These are phyloP conservation scores for Fusarium sp. DNA, from an alignment of 2,329 filamentous ascomycete genomes.

Conservation along the genomic window DNA sequence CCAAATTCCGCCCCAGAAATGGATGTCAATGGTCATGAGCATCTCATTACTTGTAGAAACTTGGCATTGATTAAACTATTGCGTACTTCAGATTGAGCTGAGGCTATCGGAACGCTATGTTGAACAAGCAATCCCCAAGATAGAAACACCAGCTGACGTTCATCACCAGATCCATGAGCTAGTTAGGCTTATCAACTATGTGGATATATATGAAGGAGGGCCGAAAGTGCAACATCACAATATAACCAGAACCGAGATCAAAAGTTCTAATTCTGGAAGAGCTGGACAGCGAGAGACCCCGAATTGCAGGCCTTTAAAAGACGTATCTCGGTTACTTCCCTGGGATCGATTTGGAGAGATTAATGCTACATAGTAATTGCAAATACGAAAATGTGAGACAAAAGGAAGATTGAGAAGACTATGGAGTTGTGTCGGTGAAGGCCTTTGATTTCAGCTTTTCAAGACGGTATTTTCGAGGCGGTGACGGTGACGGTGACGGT, in stretches of 20 bases:
- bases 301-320: slow-evolving; percentile 1
- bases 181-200: slow-evolving; percentile 4
- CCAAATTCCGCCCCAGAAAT: slow-evolving; percentile 4
- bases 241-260: slow-evolving; percentile 32
- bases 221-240: slow-evolving; percentile 23
- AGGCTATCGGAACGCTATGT: slow-evolving; percentile 11
- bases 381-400: not conserved
- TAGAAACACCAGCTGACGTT: slow-evolving; percentile 16
- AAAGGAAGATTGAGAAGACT: not conserved
- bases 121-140: slow-evolving; percentile 19
- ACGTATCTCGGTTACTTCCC: slow-evolving; percentile 24
- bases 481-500: slow-evolving; percentile 23
- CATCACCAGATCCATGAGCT: slow-evolving; percentile 18
- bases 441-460: not conserved
- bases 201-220: slow-evolving; percentile 26
- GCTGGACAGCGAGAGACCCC: not conserved
- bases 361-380: not conserved
- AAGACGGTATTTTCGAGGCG: slow-evolving; percentile 7
- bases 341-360: slow-evolving; percentile 5
- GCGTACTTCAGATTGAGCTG: not conserved
- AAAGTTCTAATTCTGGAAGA: slow-evolving; percentile 29
- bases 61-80: slow-evolving; percentile 29
- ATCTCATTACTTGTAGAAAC: slow-evolving; percentile 14
- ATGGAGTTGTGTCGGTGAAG: slow-evolving; percentile 8
- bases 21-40: slow-evolving; percentile 2